Evolutionary conservation across 2,329 filamentous ascomycete species (phyloP).

Genomic region (Fusarium ambrosium): DNA sequence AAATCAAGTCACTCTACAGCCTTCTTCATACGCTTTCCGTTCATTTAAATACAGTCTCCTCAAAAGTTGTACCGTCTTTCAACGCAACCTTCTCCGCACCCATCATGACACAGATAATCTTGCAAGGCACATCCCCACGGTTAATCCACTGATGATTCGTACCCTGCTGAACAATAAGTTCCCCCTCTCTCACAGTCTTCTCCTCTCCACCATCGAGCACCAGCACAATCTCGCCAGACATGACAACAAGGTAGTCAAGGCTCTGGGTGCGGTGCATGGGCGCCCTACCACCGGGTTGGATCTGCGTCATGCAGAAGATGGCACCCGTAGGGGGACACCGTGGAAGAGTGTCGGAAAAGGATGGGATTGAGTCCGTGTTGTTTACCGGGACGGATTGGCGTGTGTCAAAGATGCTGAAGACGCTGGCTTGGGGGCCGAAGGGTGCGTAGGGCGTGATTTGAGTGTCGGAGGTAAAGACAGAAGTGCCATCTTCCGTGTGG

Average conservation of each 20-base stretch:
- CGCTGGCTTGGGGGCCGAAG: constrained; percentile 22
- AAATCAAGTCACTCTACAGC: not conserved
- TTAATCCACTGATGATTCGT: constrained; percentile 62
- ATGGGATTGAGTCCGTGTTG: constrained; percentile 32
- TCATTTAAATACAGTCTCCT: constrained; percentile 48
- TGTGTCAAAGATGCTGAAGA: constrained; percentile 24
- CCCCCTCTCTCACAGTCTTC: constrained; percentile 53
- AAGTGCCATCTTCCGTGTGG: constrained; percentile 13
- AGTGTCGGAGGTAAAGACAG: constrained; percentile 19
- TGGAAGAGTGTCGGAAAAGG: constrained; percentile 45
- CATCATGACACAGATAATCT: constrained; percentile 57
- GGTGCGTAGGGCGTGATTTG: constrained; percentile 15
- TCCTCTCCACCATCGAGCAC: constrained; percentile 58
- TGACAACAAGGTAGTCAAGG: constrained; percentile 56
- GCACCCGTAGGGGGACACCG: constrained; percentile 53
- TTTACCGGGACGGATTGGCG: constrained; percentile 33
- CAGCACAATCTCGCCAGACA: constrained; percentile 57
- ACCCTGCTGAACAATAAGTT: constrained; percentile 58
- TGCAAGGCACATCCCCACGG: constrained; percentile 52
- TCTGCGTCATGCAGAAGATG: constrained; percentile 52
- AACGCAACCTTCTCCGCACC: constrained; percentile 56
- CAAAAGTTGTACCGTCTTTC: constrained; percentile 53
- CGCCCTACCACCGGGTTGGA: constrained; percentile 46
- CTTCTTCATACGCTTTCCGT: not conserved
- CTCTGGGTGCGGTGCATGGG: constrained; percentile 60